These are phyloP conservation scores for Medicago ruthenica DNA, from an alignment of 306 rosid species.

Conservation along the genomic window DNA sequence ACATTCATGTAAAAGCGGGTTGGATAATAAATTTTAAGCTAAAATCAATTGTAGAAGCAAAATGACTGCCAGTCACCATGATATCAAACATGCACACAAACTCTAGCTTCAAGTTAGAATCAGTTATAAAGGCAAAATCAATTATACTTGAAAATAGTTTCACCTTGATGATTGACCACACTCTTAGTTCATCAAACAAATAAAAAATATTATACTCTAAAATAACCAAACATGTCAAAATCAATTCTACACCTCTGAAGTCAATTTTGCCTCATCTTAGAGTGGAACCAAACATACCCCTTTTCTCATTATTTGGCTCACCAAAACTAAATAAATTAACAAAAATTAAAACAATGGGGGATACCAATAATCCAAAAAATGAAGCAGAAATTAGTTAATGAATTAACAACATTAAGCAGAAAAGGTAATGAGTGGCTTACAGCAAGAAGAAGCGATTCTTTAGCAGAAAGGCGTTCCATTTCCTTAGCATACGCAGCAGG, in stretches of 20 bases:
- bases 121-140: background rate
- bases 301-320: background rate
- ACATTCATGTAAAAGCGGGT: background rate
- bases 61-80: background rate
- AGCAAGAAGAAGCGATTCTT: conserved; percentile 96
- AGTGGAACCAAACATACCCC: background rate
- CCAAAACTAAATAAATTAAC: background rate
- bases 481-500: conserved; percentile 92
- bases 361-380: background rate
- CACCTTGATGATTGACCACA: too few relatives aligned
- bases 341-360: background rate
- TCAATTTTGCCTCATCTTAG: background rate
- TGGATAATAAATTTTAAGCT: background rate
- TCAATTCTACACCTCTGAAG: background rate
- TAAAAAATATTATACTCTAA: background rate
- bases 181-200: too few relatives aligned
- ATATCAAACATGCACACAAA: background rate
- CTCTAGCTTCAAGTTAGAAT: background rate
- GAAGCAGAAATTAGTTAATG: background rate
- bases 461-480: conserved; percentile 99
- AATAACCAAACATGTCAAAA: background rate
- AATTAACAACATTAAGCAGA: background rate
- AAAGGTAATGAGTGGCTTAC: conserved; percentile 50
- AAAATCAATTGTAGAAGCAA: background rate
- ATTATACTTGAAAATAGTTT: background rate